Base-by-base conservation (phyloP, 352 stramenopile species). In the Aphanomyces stellatus region DNA sequence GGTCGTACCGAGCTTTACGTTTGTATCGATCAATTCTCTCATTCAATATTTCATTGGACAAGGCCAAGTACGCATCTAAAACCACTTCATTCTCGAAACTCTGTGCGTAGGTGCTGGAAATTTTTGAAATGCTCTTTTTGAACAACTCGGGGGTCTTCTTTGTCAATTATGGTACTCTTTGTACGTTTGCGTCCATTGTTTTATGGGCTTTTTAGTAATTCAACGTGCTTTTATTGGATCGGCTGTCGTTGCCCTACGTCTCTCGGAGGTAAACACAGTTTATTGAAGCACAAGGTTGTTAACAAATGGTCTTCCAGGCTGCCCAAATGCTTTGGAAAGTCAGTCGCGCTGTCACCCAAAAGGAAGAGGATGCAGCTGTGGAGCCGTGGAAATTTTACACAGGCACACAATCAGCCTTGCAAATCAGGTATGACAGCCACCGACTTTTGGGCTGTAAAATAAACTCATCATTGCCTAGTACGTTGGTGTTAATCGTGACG, bases 101-200 rank as follows among this genome's bases (percentile, higher is more conserved):
- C 46, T 34, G 19, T 53, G 84, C 79, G 40, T 77, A 91, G 55
- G 80, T 93, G 62, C 71, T 93, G 22, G 81, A 87, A 34, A 89
- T 93, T 74, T 74, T 94, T 0, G 85, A 85, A 15, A 90, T 84
- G 41, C 76, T 94, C 22, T 94, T 94, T 70, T 57, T 94, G 43
- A 83, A 90, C 79, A 94, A 94, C 62, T 91, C 85, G 19, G 85
- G 85, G n/a, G 85, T 92, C 41, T 94, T 94, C 66, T 94, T 91
- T 75, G 82, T 92, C 59, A 88, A 90, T 69, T 94, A 94, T 59
- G 80, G 60, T 67, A 67, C 10, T 7, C 22, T 8, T 43, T 51
- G 10, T 51, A 25, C 22, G 22, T n/a, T n/a, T n/a, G n/a, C n/a
- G n/a, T n/a, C n/a, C n/a, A 25, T 51, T 25, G 10, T 51, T 17